Evolutionary conservation across 1,139 yeast genomes (phyloP).

Genomic region (Magnusiomyces tetraspermus): DNA sequence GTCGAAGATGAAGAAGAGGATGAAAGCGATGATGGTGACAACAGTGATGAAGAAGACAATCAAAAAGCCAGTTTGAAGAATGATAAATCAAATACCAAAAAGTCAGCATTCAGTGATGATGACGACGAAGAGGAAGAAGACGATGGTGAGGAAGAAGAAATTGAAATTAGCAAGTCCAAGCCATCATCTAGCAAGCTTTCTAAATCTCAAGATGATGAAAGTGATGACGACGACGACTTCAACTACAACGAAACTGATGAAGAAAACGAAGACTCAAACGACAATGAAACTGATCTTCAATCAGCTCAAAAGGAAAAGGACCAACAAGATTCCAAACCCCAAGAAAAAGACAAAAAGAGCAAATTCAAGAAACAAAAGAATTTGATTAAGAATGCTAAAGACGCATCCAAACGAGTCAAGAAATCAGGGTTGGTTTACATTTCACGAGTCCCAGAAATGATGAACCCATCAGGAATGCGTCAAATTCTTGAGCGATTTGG

Average conservation of each 20-base stretch:
- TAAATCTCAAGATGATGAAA: constrained; percentile 7
- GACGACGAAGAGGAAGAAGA: constrained; percentile 3
- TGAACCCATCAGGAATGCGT: constrained; percentile 88
- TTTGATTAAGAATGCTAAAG: constrained; percentile 25
- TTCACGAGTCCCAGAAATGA: constrained; percentile 88
- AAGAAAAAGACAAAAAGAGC: not conserved
- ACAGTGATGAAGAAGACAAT: constrained; percentile 3
- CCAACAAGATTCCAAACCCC: not conserved
- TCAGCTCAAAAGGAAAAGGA: not conserved
- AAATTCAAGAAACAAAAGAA: constrained; percentile 21
- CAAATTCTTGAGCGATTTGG: constrained; percentile 79
- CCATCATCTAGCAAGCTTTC: constrained; percentile 6
- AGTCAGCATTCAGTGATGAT: constrained; percentile 1
- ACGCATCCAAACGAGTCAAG: constrained; percentile 37
- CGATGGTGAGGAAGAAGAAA: constrained; percentile 1
- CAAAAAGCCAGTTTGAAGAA: not conserved
- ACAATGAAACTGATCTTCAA: not conserved
- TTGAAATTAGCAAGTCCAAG: constrained; percentile 9
- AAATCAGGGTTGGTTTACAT: constrained; percentile 87
- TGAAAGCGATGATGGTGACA: constrained; percentile 4
- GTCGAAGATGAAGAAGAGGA: constrained; percentile 2
- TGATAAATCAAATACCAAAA: not conserved
- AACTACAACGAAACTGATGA: constrained; percentile 14
- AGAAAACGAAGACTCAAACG: constrained; percentile 8
- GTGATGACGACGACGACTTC: constrained; percentile 8